These are phyloP conservation scores for Clonostachys rosea DNA, from an alignment of 2,329 filamentous ascomycete species.

Conservation along the genomic window DNA sequence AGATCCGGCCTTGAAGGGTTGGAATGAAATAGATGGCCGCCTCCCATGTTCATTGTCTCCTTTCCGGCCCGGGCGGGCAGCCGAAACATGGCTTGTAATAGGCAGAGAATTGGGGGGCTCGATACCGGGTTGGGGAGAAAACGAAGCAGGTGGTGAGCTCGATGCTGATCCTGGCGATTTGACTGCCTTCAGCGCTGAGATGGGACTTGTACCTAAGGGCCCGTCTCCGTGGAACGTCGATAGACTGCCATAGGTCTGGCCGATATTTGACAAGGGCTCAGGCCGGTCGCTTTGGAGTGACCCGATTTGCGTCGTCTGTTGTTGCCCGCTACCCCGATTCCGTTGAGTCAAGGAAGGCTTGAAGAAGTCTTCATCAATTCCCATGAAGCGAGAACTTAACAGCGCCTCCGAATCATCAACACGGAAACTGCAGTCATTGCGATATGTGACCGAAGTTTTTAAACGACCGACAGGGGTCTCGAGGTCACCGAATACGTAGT, in stretches of 20 bases:
- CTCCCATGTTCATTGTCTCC: slow-evolving; percentile 53
- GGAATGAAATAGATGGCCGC: slow-evolving; percentile 82
- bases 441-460: slow-evolving; percentile 76
- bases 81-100: slow-evolving; percentile 27
- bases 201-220: slow-evolving; percentile 74
- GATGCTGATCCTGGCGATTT: slow-evolving; percentile 56
- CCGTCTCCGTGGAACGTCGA: slow-evolving; percentile 86
- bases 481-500: slow-evolving; percentile 77
- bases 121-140: slow-evolving; percentile 37
- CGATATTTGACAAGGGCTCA: slow-evolving; percentile 48
- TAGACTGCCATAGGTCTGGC: slow-evolving; percentile 83
- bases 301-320: slow-evolving; percentile 48
- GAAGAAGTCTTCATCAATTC: slow-evolving; percentile 83
- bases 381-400: slow-evolving; percentile 89
- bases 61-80: slow-evolving; percentile 28
- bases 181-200: slow-evolving; percentile 74
- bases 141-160: slow-evolving; percentile 52
- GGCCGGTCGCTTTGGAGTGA: slow-evolving; percentile 68
- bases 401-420: slow-evolving; percentile 89
- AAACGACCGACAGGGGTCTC: slow-evolving; percentile 85
- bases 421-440: slow-evolving; percentile 84
- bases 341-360: slow-evolving; percentile 68
- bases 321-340: slow-evolving; percentile 24
- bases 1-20: slow-evolving; percentile 94
- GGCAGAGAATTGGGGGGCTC: slow-evolving; percentile 49